Conservation (phyloP, 768 basidiomycete genomes). For the Russula virescens region DNA sequence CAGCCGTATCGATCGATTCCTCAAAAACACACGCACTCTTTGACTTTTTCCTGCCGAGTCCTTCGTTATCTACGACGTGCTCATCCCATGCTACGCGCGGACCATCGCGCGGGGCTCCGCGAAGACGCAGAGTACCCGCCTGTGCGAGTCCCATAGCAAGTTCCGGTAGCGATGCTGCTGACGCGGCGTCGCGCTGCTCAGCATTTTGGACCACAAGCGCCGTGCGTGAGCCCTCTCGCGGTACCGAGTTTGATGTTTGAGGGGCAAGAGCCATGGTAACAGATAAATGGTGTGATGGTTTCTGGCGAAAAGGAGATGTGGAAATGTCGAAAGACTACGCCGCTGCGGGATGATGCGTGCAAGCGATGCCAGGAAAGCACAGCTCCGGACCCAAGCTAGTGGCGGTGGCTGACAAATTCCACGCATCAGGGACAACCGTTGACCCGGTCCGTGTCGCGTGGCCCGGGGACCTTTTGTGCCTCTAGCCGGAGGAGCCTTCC, state of each 20-base stretch:
- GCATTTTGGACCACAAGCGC: background rate
- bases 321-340: too few relatives aligned
- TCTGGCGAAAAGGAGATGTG: background rate
- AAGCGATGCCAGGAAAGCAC: background rate
- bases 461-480: background rate
- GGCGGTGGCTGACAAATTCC: slow-evolving; percentile 5
- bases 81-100: slow-evolving; percentile 76
- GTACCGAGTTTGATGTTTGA: slow-evolving; percentile 5
- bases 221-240: slow-evolving; percentile 16
- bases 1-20: background rate
- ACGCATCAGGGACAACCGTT: background rate
- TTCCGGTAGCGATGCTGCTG: background rate
- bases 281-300: background rate
- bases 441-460: background rate
- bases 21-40: slow-evolving; percentile 68
- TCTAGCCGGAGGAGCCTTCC: background rate
- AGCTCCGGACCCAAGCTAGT: background rate
- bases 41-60: slow-evolving; percentile 81
- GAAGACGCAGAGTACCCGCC: slow-evolving; percentile 6
- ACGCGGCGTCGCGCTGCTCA: slow-evolving; percentile 1
- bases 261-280: background rate
- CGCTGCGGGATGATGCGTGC: background rate
- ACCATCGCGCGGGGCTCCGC: slow-evolving; percentile 9
- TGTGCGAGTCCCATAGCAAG: background rate
- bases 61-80: slow-evolving; percentile 65